These are phyloP conservation scores for Wickerhamiella hasegawae DNA, from an alignment of 805 yeast species.

Conservation along the genomic window DNA sequence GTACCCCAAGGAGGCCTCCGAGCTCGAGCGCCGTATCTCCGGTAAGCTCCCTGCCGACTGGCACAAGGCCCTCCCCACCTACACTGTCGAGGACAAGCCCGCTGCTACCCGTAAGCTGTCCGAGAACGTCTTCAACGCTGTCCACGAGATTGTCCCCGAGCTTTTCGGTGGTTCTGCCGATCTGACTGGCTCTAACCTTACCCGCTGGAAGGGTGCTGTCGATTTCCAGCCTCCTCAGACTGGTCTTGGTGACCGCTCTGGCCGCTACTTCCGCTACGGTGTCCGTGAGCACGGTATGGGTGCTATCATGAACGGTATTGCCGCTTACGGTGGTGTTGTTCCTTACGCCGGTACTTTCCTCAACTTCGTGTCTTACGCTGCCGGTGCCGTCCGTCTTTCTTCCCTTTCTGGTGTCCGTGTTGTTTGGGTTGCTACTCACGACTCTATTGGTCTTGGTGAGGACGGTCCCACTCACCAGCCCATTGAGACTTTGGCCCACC, in stretches of 20 bases:
- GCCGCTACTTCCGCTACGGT: conserved; percentile 94
- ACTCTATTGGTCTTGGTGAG: conserved; percentile 42
- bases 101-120: conserved; percentile 91
- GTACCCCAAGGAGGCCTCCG: conserved; percentile 68
- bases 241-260: conserved; percentile 70
- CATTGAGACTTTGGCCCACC: conserved; percentile 34
- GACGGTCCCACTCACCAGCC: conserved; percentile 48
- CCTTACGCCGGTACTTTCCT: conserved; percentile 96
- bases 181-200: conserved; percentile 90
- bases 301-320: conserved; percentile 93
- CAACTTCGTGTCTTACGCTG: conserved; percentile 59
- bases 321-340: conserved; percentile 74
- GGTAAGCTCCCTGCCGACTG: conserved; percentile 73
- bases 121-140: conserved; percentile 53
- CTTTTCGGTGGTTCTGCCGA: conserved; percentile 97
- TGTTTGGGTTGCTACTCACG: conserved; percentile 41
- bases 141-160: conserved; percentile 63
- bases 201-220: conserved; percentile 66
- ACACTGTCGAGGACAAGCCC: conserved; percentile 62
- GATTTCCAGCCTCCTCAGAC: conserved; percentile 86
- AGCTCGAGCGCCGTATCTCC: conserved; percentile 58
- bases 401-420: conserved; percentile 31
- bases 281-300: conserved; percentile 99
- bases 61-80: conserved; percentile 63
- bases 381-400: conserved; percentile 36